A percentile compares a stretch with the other conserved stretches of the same genome.
phyloP scores from a whole-genome alignment of 495 filamentous ascomycete species.

The Trichoderma gamsii region DNA sequence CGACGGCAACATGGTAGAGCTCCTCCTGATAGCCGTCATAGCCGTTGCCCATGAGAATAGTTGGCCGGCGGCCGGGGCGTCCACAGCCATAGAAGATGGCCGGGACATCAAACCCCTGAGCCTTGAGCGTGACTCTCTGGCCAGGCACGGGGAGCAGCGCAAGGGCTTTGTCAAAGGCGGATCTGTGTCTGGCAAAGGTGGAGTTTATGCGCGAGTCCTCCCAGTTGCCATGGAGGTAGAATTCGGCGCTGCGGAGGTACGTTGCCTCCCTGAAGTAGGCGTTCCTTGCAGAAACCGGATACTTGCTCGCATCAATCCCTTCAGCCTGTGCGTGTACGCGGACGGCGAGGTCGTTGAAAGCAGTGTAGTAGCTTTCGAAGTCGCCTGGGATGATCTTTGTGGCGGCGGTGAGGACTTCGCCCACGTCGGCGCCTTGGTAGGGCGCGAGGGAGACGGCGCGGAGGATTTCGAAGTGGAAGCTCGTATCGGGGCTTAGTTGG shows the following conservation, averaged over 20 bases:
- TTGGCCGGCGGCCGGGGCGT: conserved; percentile 24
- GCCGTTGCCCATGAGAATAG: conserved; percentile 34
- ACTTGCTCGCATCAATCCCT: conserved; percentile 16
- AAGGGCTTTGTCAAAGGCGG: conserved; percentile 55
- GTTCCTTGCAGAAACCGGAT: conserved; percentile 31
- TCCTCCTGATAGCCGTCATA: conserved; percentile 45
- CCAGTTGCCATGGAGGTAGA: conserved; percentile 39
- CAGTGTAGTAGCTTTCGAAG: conserved; percentile 29
- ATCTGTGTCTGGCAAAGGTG: conserved; percentile 63
- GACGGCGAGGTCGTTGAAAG: conserved; percentile 31
- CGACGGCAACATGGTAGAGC: conserved; percentile 31
- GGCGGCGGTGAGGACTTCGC: conserved; percentile 33
- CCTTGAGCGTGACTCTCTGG: conserved; percentile 29
- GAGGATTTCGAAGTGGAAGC: conserved; percentile 34
- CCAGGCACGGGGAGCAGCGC: conserved; percentile 33
- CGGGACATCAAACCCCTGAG: conserved; percentile 28
- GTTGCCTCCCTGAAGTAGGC: conserved; percentile 32
- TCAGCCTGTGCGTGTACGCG: conserved; percentile 18
- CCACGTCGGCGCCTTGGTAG: conserved; percentile 33
- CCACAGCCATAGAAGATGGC: conserved; percentile 26
- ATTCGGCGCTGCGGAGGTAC: conserved; percentile 42
- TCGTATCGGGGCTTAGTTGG: conserved; percentile 24
- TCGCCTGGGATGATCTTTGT: conserved; percentile 30
- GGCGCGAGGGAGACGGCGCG: conserved; percentile 23
- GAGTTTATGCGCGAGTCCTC: conserved; percentile 41